These are phyloP conservation scores for Medakamo hakoo DNA, from an alignment of 139 green algal genomes.

Conservation along the genomic window DNA sequence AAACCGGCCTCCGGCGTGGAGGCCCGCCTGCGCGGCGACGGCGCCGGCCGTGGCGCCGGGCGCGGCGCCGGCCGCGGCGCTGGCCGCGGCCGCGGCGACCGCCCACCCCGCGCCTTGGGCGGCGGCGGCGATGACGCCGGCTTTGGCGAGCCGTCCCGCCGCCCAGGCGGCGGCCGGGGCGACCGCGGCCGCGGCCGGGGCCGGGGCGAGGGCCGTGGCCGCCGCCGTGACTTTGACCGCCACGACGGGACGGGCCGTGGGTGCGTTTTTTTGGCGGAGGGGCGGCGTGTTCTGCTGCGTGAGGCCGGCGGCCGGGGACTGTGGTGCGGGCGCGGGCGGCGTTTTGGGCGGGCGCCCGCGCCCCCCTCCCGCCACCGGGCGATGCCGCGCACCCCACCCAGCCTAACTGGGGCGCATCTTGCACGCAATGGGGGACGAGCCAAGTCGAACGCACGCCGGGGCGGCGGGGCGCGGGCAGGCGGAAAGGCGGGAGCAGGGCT, in stretches of 20 bases:
- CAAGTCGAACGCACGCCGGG: too few relatives aligned
- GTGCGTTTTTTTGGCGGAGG: slow-evolving; percentile 21
- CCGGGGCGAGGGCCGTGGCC: slow-evolving; percentile 10
- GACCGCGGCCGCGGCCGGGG: slow-evolving; percentile 11
- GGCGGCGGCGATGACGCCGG: background rate
- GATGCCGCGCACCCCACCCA: too few relatives aligned
- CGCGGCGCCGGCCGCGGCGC: slow-evolving; percentile 6
- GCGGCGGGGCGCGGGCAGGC: too few relatives aligned
- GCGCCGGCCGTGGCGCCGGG: slow-evolving; percentile 1
- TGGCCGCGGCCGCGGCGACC: slow-evolving; percentile 4
- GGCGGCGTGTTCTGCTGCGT: background rate
- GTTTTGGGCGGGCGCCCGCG: too few relatives aligned
- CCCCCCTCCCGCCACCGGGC: too few relatives aligned
- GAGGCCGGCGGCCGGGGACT: background rate
- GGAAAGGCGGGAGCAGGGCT: too few relatives aligned
- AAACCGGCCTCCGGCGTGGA: background rate
- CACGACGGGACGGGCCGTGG: slow-evolving; percentile 61
- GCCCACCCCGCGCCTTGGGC: background rate
- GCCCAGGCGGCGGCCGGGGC: background rate
- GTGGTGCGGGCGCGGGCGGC: background rate
- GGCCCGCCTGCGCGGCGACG: background rate
- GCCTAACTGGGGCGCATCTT: too few relatives aligned
- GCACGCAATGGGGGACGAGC: too few relatives aligned
- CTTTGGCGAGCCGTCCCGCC: slow-evolving; percentile 9
- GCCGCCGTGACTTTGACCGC: slow-evolving; percentile 58